phyloP scores from a whole-genome alignment of 371 early-diverging fungal species.

The Blastocladiella emersonii region DNA sequence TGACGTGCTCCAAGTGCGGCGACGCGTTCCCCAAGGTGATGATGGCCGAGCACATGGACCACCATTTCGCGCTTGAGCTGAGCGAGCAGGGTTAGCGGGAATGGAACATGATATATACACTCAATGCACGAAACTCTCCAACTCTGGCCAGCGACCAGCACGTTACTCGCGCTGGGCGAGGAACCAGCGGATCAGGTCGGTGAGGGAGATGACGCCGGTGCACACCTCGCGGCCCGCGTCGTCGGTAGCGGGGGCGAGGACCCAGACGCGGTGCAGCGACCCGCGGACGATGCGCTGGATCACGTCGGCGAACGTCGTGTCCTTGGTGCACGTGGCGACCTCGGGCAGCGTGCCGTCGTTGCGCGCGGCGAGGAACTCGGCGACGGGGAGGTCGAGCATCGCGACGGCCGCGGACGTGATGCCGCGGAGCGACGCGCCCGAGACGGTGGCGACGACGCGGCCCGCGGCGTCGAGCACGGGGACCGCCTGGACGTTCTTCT shows the following conservation, averaged over 20 bases:
- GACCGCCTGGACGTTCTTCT: constrained; percentile 27
- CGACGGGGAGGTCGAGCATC: constrained; percentile 22
- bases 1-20: neutral
- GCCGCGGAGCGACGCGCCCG: constrained; percentile 33
- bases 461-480: constrained; percentile 28
- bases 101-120: neutral
- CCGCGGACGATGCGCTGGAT: constrained; percentile 23
- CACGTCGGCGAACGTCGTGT: constrained; percentile 18
- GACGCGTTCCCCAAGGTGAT: neutral
- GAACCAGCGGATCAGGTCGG: constrained; percentile 31
- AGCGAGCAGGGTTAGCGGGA: neutral
- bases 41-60: neutral
- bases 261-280: constrained; percentile 41
- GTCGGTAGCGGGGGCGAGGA: constrained; percentile 21
- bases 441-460: constrained; percentile 25
- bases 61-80: neutral
- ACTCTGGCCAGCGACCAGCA: no score
- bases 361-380: constrained; percentile 28
- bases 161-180: no score
- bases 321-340: constrained; percentile 16
- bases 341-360: constrained; percentile 11
- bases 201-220: constrained; percentile 35
- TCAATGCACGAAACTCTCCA: neutral
- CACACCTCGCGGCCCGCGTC: constrained; percentile 12
- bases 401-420: constrained; percentile 26